A percentile compares a stretch with the other conserved stretches of the same genome.
These are phyloP conservation scores for Dactylis glomerata DNA, from an alignment of 176 grass and related monocot genomes.

Conservation along the genomic window DNA sequence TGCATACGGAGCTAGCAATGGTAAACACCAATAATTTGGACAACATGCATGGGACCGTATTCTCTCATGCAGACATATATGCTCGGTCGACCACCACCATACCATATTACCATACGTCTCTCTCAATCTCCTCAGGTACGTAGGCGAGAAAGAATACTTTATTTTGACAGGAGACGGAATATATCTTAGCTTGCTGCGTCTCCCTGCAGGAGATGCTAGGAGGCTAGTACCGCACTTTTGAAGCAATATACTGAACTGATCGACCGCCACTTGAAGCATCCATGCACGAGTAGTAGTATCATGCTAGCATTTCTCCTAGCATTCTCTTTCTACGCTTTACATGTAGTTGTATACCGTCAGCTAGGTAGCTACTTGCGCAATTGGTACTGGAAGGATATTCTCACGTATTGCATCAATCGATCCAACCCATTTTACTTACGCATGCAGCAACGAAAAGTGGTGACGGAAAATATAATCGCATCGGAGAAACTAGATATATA, in stretches of 20 bases:
- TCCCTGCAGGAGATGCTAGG: slow-evolving; percentile 29
- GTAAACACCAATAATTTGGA: slow-evolving; percentile 16
- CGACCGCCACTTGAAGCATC: not conserved
- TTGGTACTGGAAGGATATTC: not conserved
- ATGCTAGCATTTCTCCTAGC: slow-evolving; percentile 2
- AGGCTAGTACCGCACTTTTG: not conserved
- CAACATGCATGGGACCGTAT: slow-evolving; percentile 27
- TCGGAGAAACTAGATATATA: no score
- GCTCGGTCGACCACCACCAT: not conserved
- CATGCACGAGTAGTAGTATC: not conserved
- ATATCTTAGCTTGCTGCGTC: not conserved
- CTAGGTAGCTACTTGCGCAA: not conserved
- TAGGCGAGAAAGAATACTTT: not conserved
- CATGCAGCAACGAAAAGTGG: not conserved
- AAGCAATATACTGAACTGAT: slow-evolving; percentile 4
- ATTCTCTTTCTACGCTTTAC: not conserved
- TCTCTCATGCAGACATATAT: slow-evolving; percentile 30
- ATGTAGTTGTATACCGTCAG: not conserved
- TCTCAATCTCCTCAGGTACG: not conserved
- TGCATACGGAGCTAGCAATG: no score
- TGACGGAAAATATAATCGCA: no score
- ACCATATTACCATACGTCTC: slow-evolving; percentile 17
- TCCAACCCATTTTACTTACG: not conserved
- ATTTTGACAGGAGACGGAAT: not conserved
- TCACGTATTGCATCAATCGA: not conserved